A percentile compares a stretch with the other conserved stretches of the same genome.
phyloP scores from a whole-genome alignment of 768 basidiomycete species.

The Pilatotrama ljubarskyi region DNA sequence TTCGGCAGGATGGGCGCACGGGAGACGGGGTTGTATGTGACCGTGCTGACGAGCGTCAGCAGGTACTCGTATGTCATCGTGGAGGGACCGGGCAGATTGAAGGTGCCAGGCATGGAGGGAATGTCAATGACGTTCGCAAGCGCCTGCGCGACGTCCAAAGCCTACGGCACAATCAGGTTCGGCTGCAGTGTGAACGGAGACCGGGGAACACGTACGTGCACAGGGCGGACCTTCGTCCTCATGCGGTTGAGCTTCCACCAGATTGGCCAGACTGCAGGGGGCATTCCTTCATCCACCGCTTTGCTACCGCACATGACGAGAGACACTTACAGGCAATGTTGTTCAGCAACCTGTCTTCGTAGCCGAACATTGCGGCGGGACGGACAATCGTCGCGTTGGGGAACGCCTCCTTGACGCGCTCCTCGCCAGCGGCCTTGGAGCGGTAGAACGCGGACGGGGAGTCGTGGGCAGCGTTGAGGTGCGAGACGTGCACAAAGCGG shows the following conservation, averaged over 20 bases:
- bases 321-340: slow-evolving; percentile 79
- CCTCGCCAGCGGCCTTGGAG: slow-evolving; percentile 89
- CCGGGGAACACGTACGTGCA: slow-evolving; percentile 46
- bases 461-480: slow-evolving; percentile 81
- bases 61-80: slow-evolving; percentile 82
- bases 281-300: not conserved
- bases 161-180: slow-evolving; percentile 44
- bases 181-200: slow-evolving; percentile 13
- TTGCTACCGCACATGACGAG: not conserved
- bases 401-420: slow-evolving; percentile 80
- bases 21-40: slow-evolving; percentile 77
- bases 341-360: slow-evolving; percentile 92
- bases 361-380: slow-evolving; percentile 86
- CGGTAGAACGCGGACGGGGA: slow-evolving; percentile 85
- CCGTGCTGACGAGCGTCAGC: slow-evolving; percentile 71
- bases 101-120: slow-evolving; percentile 62
- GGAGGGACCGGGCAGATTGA: slow-evolving; percentile 87
- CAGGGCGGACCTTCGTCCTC: slow-evolving; percentile 84
- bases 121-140: slow-evolving; percentile 73
- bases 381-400: slow-evolving; percentile 85
- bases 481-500: slow-evolving; percentile 91
- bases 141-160: slow-evolving; percentile 92
- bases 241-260: slow-evolving; percentile 94
- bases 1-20: slow-evolving; percentile 78
- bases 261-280: slow-evolving; percentile 74